These are phyloP conservation scores for Monosporascus sp. DNA, from an alignment of 2,329 filamentous ascomycete genomes.

Conservation along the genomic window DNA sequence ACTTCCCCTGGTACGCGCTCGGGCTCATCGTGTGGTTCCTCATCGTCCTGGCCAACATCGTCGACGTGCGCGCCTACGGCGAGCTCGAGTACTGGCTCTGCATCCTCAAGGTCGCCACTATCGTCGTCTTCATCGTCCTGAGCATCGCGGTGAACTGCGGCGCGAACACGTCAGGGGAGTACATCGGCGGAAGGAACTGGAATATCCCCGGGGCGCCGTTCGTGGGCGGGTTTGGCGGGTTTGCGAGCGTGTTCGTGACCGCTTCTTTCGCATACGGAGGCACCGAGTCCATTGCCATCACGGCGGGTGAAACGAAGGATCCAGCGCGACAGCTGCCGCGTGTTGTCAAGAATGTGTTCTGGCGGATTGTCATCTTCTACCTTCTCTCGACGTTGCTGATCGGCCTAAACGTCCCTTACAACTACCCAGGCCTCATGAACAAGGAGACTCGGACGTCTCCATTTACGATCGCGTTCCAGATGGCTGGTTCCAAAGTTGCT, in stretches of 20 bases:
- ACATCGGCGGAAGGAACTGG: constrained; percentile 56
- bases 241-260: constrained; percentile 59
- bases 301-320: constrained; percentile 60
- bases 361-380: constrained; percentile 54
- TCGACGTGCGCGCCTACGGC: constrained; percentile 49
- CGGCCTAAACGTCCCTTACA: constrained; percentile 55
- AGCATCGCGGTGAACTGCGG: constrained; percentile 56
- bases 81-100: constrained; percentile 55
- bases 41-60: constrained; percentile 45
- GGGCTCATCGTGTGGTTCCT: constrained; percentile 56
- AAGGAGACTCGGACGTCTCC: constrained; percentile 42
- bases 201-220: constrained; percentile 56
- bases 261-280: constrained; percentile 58
- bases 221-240: constrained; percentile 59
- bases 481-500: constrained; percentile 48
- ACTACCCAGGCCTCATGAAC: constrained; percentile 37
- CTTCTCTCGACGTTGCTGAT: constrained; percentile 46
- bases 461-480: constrained; percentile 57
- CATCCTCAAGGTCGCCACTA: constrained; percentile 47
- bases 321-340: constrained; percentile 55
- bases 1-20: constrained; percentile 58
- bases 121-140: constrained; percentile 57
- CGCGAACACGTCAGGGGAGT: constrained; percentile 45
- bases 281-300: constrained; percentile 61
- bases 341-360: constrained; percentile 62